phyloP scores from a whole-genome alignment of 306 rosid species.

The Carpinus viminea region DNA sequence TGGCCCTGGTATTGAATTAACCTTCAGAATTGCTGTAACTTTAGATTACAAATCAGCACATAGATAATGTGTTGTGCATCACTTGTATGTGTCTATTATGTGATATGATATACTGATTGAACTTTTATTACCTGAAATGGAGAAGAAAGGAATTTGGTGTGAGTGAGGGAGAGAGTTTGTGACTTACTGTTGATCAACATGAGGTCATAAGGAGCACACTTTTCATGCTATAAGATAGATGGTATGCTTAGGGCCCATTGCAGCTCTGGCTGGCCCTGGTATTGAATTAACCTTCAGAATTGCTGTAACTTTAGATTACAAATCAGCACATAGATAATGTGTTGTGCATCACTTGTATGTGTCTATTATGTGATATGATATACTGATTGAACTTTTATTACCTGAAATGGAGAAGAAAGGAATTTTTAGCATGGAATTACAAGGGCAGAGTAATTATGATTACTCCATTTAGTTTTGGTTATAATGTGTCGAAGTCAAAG shows the following conservation, averaged over 20 bases:
- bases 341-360: not conserved
- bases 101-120: not conserved
- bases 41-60: not conserved
- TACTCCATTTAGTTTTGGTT: not conserved
- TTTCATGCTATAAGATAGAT: not conserved
- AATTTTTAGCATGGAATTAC: not conserved
- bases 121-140: not conserved
- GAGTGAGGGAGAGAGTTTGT: not conserved
- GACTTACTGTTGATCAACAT: conserved; percentile 2
- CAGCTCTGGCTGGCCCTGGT: not conserved
- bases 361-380: not conserved
- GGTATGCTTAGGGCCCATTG: not conserved
- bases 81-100: not conserved
- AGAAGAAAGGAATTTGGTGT: not conserved
- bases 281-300: not conserved
- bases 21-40: not conserved
- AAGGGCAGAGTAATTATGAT: not conserved
- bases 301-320: not conserved
- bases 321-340: not conserved
- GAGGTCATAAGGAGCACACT: not conserved
- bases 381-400: not conserved
- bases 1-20: not conserved
- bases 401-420: not conserved
- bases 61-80: not conserved
- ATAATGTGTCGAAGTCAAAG: not conserved